Evolutionary conservation across 805 yeast species (phyloP).

Genomic region (Torulaspora quercuum): DNA sequence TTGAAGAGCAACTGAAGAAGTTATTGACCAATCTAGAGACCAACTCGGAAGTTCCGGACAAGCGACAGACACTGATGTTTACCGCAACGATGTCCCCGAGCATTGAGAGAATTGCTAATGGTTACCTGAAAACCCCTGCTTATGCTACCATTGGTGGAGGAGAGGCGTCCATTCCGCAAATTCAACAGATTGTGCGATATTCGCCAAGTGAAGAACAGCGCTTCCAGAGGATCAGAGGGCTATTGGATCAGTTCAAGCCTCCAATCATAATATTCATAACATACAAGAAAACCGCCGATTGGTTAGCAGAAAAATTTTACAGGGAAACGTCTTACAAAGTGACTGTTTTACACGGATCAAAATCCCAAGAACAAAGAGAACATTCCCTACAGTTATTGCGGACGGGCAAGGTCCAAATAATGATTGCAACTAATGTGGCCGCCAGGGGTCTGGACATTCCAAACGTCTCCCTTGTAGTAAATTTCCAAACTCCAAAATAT

Average conservation of each 20-base stretch:
- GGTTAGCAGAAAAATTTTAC: slow-evolving; percentile 50
- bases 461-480: slow-evolving; percentile 77
- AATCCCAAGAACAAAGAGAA: slow-evolving; percentile 82
- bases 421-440: slow-evolving; percentile 93
- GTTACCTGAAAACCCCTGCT: slow-evolving; percentile 60
- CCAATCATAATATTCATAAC: slow-evolving; percentile 81
- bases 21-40: slow-evolving; percentile 44
- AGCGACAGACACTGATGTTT: slow-evolving; percentile 78
- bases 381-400: slow-evolving; percentile 61
- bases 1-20: slow-evolving; percentile 70
- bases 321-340: slow-evolving; percentile 45
- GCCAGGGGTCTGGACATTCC: slow-evolving; percentile 95
- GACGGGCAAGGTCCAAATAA: slow-evolving; percentile 51
- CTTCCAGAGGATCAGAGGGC: slow-evolving; percentile 33
- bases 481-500: slow-evolving; percentile 74
- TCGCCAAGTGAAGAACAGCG: slow-evolving; percentile 44
- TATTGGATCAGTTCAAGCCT: slow-evolving; percentile 38
- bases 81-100: slow-evolving; percentile 87
- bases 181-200: slow-evolving; percentile 65
- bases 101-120: slow-evolving; percentile 62
- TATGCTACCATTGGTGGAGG: slow-evolving; percentile 64
- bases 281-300: slow-evolving; percentile 69
- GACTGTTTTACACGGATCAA: slow-evolving; percentile 79
- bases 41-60: slow-evolving; percentile 43
- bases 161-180: slow-evolving; percentile 53